Percentiles rank a stretch among this genome's conserved stretches.
phyloP scores from a whole-genome alignment of 2,329 filamentous ascomycete genomes.

The Dryadomyces quercus-mongolicae region DNA sequence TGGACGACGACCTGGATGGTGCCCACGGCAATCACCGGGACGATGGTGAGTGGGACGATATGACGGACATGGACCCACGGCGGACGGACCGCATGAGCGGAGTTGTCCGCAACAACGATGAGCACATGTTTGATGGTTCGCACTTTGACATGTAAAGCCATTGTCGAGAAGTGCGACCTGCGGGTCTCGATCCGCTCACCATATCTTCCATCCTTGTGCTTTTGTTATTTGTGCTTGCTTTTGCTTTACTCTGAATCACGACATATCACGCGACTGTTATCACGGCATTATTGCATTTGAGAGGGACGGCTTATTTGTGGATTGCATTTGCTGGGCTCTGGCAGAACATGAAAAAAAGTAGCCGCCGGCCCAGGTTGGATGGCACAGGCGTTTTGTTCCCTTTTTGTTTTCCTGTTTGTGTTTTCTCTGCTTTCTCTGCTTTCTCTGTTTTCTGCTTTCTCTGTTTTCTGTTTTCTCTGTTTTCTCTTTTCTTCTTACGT shows the following conservation, averaged over 20 bases:
- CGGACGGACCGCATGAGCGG: slow-evolving; percentile 52
- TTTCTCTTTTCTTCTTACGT: background rate
- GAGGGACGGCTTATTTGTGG: slow-evolving; percentile 3
- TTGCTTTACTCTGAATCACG: background rate
- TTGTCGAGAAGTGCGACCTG: background rate
- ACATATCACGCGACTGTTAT: slow-evolving; percentile 1
- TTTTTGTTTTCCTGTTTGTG: background rate
- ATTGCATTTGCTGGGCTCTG: slow-evolving; percentile 6
- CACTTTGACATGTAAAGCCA: slow-evolving; percentile 50
- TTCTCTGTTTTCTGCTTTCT: background rate
- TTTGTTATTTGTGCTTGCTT: background rate
- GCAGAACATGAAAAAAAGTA: slow-evolving; percentile 3
- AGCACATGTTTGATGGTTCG: slow-evolving; percentile 49
- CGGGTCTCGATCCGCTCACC: background rate
- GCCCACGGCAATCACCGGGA: slow-evolving; percentile 17
- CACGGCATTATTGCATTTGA: slow-evolving; percentile 5
- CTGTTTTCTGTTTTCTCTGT: background rate
- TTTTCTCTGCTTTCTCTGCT: background rate
- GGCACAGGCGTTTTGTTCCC: slow-evolving; percentile 2
- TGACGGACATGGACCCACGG: slow-evolving; percentile 39
- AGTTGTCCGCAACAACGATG: slow-evolving; percentile 46
- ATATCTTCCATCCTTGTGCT: background rate
- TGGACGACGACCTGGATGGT: slow-evolving; percentile 46
- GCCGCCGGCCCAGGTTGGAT: slow-evolving; percentile 5
- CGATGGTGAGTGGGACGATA: slow-evolving; percentile 47